Evolutionary conservation across 495 filamentous ascomycete species (phyloP), one percentile per base, ranked within the genome.

Genomic region (Oleoguttula mirabilis): DNA sequence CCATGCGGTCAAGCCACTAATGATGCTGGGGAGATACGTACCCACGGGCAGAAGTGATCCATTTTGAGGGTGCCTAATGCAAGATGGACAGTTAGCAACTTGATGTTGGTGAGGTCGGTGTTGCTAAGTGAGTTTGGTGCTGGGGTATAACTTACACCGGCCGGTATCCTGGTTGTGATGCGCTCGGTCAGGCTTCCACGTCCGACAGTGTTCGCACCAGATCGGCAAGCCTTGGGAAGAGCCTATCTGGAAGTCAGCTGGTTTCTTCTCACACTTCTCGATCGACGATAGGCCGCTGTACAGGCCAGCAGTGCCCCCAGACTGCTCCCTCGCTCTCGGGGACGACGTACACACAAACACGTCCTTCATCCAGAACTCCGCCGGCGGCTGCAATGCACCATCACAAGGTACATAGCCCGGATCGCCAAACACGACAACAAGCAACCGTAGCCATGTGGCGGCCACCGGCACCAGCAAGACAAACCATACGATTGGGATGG

Each of bases 31-130:
- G n/a, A n/a, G n/a, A n/a, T n/a, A n/a, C n/a, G n/a, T n/a, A 65
- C 79, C 79, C 88, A 95, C 0, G 88, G 88, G 59, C 88, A 95
- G 52, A 84, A 94, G 58, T 95, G 88, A 51, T 95, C 88, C 81
- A 94, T 88, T 52, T 84, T 88, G 22, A 67, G 65, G n/a, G 25
- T 28, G n/a, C 25, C 25, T 28, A 28, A n/a, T n/a, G n/a, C 25
- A 28, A n/a, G 25, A 28, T 28, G 7, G 25, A 28, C 7, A 28
- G 7, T 28, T n/a, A n/a, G n/a, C n/a, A n/a, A n/a, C n/a, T n/a
- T n/a, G n/a, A n/a, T n/a, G n/a, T n/a, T n/a, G n/a, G n/a, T n/a
- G n/a, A n/a, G n/a, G 25, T 28, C 25, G 25, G n/a, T 28, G 25
- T 28, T n/a, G n/a, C 7, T n/a, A 28, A 28, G n/a, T 28, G 25